phyloP scores from a whole-genome alignment of 176 grass and related monocot genomes.

The Microstegium vimineum region DNA sequence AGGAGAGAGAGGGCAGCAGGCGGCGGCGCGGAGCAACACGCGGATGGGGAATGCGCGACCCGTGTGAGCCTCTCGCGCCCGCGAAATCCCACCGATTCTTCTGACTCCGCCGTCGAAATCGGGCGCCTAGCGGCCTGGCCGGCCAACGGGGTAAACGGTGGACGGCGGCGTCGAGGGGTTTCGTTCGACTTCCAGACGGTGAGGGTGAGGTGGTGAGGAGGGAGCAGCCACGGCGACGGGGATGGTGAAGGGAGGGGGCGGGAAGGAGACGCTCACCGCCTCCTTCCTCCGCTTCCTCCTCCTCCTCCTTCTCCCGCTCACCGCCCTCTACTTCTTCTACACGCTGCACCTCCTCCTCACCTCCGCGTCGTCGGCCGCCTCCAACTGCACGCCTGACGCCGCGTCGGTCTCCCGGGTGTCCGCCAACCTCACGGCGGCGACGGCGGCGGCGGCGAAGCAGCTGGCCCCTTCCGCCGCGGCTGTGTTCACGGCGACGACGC shows the following conservation, averaged over 20 bases:
- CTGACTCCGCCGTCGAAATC: background rate
- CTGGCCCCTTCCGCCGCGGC: background rate
- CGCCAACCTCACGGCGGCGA: constrained; percentile 20
- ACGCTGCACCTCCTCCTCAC: constrained; percentile 74
- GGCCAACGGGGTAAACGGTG: background rate
- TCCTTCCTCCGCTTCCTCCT: constrained; percentile 59
- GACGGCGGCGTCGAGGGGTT: background rate
- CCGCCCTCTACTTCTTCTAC: constrained; percentile 75
- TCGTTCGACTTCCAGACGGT: background rate
- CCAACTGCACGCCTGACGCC: constrained; percentile 39
- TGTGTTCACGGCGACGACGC: constrained; percentile 40
- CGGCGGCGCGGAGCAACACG: constrained; percentile 2
- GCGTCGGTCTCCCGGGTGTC: background rate
- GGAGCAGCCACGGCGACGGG: constrained; percentile 33
- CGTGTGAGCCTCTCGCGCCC: constrained; percentile 17
- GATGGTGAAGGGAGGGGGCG: constrained; percentile 49
- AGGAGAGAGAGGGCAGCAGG: background rate
- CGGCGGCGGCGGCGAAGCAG: background rate
- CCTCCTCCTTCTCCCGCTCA: constrained; percentile 57
- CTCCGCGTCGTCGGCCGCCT: constrained; percentile 36
- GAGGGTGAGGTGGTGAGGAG: background rate
- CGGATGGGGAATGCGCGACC: constrained; percentile 34
- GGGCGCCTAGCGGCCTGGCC: background rate
- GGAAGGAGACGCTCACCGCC: constrained; percentile 44
- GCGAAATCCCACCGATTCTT: background rate